phyloP scores from a whole-genome alignment of 1,284 basidiomycete genomes.

The Serendipita sp. region DNA sequence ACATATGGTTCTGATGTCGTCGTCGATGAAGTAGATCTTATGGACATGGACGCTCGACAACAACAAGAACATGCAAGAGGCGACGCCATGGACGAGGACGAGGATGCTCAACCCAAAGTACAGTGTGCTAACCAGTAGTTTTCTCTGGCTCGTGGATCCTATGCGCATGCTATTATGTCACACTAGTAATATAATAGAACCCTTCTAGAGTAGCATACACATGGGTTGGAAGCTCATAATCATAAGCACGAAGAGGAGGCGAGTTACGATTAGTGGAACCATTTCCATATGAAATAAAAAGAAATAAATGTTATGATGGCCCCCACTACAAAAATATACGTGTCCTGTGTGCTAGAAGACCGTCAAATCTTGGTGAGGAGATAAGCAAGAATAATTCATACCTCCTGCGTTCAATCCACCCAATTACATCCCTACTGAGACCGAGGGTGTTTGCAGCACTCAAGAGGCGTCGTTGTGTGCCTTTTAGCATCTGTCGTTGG shows the following conservation, averaged over 20 bases:
- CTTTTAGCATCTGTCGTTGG: slow-evolving; percentile 83
- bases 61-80: slow-evolving; percentile 34
- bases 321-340: slow-evolving; percentile 78
- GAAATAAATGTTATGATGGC: slow-evolving; percentile 77
- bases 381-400: slow-evolving; percentile 23
- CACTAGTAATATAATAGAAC: slow-evolving; percentile 1
- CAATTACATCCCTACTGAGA: slow-evolving; percentile 80
- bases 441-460: slow-evolving; percentile 88
- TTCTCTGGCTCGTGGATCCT: neutral
- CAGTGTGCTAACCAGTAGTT: slow-evolving; percentile 71
- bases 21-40: slow-evolving; percentile 78
- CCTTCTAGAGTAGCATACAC: neutral
- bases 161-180: neutral
- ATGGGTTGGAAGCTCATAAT: neutral
- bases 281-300: slow-evolving; percentile 82
- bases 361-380: slow-evolving; percentile 8
- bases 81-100: slow-evolving; percentile 80
- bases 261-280: slow-evolving; percentile 52
- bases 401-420: slow-evolving; percentile 89
- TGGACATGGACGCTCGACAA: slow-evolving; percentile 71
- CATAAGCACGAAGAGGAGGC: neutral
- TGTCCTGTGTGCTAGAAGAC: slow-evolving; percentile 67
- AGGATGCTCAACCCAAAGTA: slow-evolving; percentile 57
- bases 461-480: slow-evolving; percentile 69
- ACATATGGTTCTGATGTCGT: slow-evolving; percentile 54